Percentiles rank a stretch among this genome's conserved stretches.
These are phyloP conservation scores for Triticum dicoccoides DNA, from an alignment of 176 grass and related monocot species.

Conservation along the genomic window DNA sequence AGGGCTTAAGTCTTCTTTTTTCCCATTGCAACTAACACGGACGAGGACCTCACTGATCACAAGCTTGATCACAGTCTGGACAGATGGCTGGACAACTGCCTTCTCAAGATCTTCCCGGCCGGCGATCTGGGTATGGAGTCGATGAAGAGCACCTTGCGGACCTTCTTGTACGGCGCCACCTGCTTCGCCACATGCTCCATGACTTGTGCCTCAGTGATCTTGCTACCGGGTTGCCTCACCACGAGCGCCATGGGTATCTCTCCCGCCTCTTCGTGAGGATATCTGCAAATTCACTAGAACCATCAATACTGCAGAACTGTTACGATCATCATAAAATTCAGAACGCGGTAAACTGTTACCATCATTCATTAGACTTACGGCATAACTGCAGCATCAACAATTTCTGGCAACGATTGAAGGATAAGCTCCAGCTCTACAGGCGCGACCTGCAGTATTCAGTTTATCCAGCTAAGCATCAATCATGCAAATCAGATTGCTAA, in stretches of 20 bases:
- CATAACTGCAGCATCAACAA: slow-evolving; percentile 71
- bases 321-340: too few relatives aligned
- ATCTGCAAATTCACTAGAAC: slow-evolving; percentile 23
- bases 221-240: slow-evolving; percentile 67
- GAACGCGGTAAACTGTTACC: too few relatives aligned
- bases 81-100: slow-evolving; percentile 33
- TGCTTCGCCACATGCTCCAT: slow-evolving; percentile 62
- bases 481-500: background rate
- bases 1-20: background rate
- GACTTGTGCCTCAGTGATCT: slow-evolving; percentile 49
- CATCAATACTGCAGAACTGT: background rate
- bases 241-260: slow-evolving; percentile 74
- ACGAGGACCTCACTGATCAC: background rate
- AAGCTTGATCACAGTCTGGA: slow-evolving; percentile 42
- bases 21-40: background rate
- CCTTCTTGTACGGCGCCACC: slow-evolving; percentile 82
- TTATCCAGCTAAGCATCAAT: background rate
- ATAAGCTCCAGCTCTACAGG: slow-evolving; percentile 77
- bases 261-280: slow-evolving; percentile 72
- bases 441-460: slow-evolving; percentile 48
- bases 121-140: slow-evolving; percentile 66
- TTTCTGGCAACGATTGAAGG: slow-evolving; percentile 54
- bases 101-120: slow-evolving; percentile 69
- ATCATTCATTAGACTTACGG: slow-evolving; percentile 36
- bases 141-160: slow-evolving; percentile 55